Percentiles rank a stretch among this genome's conserved stretches.
These are phyloP conservation scores for Didymella exigua DNA, from an alignment of 2,329 filamentous ascomycete genomes.

Conservation along the genomic window DNA sequence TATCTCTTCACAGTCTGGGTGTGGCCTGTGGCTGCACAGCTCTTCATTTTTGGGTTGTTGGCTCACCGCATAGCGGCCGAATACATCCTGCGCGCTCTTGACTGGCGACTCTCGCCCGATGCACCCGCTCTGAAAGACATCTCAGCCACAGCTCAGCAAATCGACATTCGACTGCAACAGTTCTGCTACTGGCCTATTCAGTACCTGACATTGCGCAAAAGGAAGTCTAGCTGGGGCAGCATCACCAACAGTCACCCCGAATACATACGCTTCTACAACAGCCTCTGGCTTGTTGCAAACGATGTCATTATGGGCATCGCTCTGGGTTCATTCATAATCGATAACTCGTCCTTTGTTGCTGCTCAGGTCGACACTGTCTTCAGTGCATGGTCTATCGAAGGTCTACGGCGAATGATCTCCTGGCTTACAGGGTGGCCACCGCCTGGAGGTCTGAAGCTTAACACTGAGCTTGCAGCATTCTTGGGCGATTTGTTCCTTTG, in stretches of 20 bases:
- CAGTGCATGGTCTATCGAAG: slow-evolving; percentile 83
- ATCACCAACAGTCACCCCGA: slow-evolving; percentile 94
- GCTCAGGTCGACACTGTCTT: slow-evolving; percentile 77
- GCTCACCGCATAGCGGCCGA: slow-evolving; percentile 82
- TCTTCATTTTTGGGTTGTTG: slow-evolving; percentile 80
- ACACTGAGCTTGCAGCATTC: slow-evolving; percentile 91
- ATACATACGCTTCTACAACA: slow-evolving; percentile 99
- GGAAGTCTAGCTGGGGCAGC: slow-evolving; percentile 92
- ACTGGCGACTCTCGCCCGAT: slow-evolving; percentile 78
- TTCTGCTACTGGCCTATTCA: slow-evolving; percentile 99
- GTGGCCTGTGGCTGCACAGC: slow-evolving; percentile 72
- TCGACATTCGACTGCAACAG: slow-evolving; percentile 95
- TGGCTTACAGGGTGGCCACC: slow-evolving; percentile 87
- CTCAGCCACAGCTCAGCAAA: slow-evolving; percentile 93
- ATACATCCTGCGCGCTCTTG: slow-evolving; percentile 75
- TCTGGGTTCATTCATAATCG: slow-evolving; percentile 93
- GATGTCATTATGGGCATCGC: slow-evolving; percentile 99
- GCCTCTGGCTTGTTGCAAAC: slow-evolving; percentile 96
- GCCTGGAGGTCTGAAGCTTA: slow-evolving; percentile 91
- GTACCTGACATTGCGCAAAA: slow-evolving; percentile 85
- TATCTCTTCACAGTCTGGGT: slow-evolving; percentile 75
- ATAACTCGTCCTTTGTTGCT: slow-evolving; percentile 86
- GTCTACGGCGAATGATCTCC: slow-evolving; percentile 83
- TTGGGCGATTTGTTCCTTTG: slow-evolving; percentile 94
- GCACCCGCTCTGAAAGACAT: slow-evolving; percentile 91